phyloP scores from a whole-genome alignment of 495 filamentous ascomycete genomes.

The Penicillium psychrofluorescens region DNA sequence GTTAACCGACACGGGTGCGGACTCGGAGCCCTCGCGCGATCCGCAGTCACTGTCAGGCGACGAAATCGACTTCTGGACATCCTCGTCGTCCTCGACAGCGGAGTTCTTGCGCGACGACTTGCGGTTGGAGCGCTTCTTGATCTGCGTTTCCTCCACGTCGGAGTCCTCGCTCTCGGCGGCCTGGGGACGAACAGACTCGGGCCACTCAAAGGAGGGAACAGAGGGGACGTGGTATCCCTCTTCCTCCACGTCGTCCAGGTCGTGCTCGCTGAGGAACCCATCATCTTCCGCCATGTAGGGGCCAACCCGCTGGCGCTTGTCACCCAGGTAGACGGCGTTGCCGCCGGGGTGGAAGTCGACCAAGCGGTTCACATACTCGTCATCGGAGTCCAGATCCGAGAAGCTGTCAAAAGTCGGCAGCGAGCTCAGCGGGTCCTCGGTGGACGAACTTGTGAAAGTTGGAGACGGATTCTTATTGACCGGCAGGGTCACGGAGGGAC shows the following conservation, averaged over 20 bases:
- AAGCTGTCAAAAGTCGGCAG: conserved; percentile 75
- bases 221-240: conserved; percentile 48
- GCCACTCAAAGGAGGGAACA: conserved; percentile 35
- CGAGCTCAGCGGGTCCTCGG: conserved; percentile 47
- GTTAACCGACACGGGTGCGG: conserved; percentile 61
- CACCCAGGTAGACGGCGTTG: conserved; percentile 57
- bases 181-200: conserved; percentile 21
- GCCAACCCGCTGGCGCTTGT: conserved; percentile 71
- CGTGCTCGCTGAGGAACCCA: conserved; percentile 65
- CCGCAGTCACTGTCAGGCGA: conserved; percentile 8
- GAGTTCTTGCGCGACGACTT: conserved; percentile 45
- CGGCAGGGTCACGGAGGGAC: conserved; percentile 51
- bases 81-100: conserved; percentile 22
- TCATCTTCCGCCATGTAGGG: conserved; percentile 66
- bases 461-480: conserved; percentile 42
- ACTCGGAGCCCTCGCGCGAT: conserved; percentile 24
- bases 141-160: conserved; percentile 38
- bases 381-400: conserved; percentile 87
- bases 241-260: conserved; percentile 71
- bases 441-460: conserved; percentile 36
- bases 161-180: conserved; percentile 14
- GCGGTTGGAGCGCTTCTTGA: conserved; percentile 53
- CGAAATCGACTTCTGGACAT: conserved; percentile 19
- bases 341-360: conserved; percentile 57
- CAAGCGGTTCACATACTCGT: conserved; percentile 69